Evolutionary conservation across 2,329 filamentous ascomycete genomes (phyloP), one percentile per base, ranked within the genome.

Genomic region (Daldinia sp.): DNA sequence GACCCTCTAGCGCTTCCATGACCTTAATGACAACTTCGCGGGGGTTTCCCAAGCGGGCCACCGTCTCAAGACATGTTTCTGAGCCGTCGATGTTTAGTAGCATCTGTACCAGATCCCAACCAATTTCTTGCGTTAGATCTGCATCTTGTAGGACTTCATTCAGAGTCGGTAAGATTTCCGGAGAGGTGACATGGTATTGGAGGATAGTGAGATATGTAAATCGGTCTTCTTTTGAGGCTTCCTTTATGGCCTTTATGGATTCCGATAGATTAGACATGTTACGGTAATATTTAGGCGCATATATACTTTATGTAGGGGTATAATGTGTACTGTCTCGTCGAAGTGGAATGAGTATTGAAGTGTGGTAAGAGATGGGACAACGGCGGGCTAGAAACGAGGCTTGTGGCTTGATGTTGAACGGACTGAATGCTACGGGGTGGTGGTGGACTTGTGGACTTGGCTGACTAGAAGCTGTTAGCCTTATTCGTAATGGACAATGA

Each of bases 1-100:
- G 81, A 15, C 86, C 74, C 58, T 91, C 88, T 68, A 96, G 82
- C 13, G 88, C 87, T 78, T 94, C 92, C 28, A 93, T 90, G 33
- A 93, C 89, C 77, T 94, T 94, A 73, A 96, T 83, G 66, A 95
- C 91, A 51, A 94, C 91, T 79, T 96, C 93, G 57, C 92, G 85
- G 0, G 93, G 93, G 76, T 95, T 96, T 57, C 92, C 93, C 42
- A 93, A 84, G 26, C 90, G 87, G 35, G 92, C 92, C 59, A 95
- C 89, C 33, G 90, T 92, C 76, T 91, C 87, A 15, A 95, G 83
- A 76, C 92, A 94, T 53, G 85, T 80, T 72, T 92, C 89, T n/a
- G 90, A 90, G 12, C 86, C 88, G 1, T 91, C 85, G 4, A 93
- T 81, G 39, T 88, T 85, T 26, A 94, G 84, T 4, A 96, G 86